Percentiles rank a stretch among this genome's conserved stretches.
Conservation (phyloP, 208 protist species). For the Leishmania gerbilli region DNA sequence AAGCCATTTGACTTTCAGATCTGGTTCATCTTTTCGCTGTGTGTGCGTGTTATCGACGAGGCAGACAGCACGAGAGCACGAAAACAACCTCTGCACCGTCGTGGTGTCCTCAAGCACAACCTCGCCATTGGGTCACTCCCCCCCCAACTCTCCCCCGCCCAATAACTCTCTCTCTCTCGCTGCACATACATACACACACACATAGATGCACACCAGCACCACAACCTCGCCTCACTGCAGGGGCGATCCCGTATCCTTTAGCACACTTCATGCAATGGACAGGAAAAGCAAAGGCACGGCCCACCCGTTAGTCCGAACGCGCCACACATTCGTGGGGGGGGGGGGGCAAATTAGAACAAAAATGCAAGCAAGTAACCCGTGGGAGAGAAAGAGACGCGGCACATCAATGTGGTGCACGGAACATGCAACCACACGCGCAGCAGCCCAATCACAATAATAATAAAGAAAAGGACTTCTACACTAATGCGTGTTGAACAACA, state of each 20-base stretch:
- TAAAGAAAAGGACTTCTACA: neutral
- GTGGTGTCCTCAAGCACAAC: neutral
- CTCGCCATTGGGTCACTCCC: neutral
- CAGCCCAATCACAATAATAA: neutral
- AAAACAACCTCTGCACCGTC: too few relatives aligned
- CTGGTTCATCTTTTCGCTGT: neutral
- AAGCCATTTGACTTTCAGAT: neutral
- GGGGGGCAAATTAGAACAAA: neutral
- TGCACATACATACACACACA: conserved; percentile 4
- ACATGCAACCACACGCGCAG: neutral
- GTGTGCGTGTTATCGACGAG: neutral
- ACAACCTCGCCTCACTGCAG: neutral
- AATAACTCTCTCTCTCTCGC: neutral
- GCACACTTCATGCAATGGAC: neutral
- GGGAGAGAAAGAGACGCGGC: neutral
- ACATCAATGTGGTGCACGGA: neutral
- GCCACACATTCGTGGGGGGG: neutral
- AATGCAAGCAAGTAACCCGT: neutral
- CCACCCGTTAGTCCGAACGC: too few relatives aligned
- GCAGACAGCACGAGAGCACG: too few relatives aligned
- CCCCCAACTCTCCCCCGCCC: too few relatives aligned
- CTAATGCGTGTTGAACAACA: neutral
- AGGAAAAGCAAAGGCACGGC: neutral
- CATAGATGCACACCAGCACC: neutral
- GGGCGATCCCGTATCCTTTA: neutral